Base-by-base conservation (phyloP, 768 basidiomycete genomes). In the Lactarius indigo region DNA sequence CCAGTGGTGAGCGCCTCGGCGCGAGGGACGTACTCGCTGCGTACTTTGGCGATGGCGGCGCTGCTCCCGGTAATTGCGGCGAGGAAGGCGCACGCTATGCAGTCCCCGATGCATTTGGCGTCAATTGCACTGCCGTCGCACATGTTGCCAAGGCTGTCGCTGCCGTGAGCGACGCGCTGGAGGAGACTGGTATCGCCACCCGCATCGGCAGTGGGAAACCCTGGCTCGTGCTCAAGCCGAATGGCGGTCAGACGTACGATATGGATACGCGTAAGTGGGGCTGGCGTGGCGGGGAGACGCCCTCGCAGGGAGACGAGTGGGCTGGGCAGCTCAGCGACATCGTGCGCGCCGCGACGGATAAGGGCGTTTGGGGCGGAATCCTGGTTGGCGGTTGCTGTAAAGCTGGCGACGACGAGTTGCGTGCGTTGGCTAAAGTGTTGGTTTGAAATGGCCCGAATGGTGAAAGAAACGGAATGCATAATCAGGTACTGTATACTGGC, bases 341-440 rank as follows among this genome's bases (percentile, higher is more conserved):
- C 12, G 65, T 80, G 9, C 55, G 72, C 8, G 67, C 71, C 47
- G 73, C 64, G n/a, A 55, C 56, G 15, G 64, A 37, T 15, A 66
- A 70, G 18, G 63, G 66, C 5, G 70, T 74, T 7, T 86, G 87
- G 84, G 76, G 70, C 20, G 85, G 85, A 2, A 70, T 89, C 5
- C 73, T 90, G 10, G 79, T 85, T 0, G 90, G 90, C 1, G 90
- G 91, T 0, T 91, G 91, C 72, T 91, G 91, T 73, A 83, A 84
- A 69, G 81, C 84, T 8, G 80, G 81, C 1, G 86, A 85, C 3
- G 76, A 76, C 15, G 82, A 89, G 58, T 86, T 90, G 42, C 59
- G 63, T 10, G 72, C 57, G 18, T 64, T 68, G 37, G 41, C 61
- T 3, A 64, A 37, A 39, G 23, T 44, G 6, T 8, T 69, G 20